Conservation (phyloP, 192 early-diverging fungal species). For the Coemansia sp. region DNA sequence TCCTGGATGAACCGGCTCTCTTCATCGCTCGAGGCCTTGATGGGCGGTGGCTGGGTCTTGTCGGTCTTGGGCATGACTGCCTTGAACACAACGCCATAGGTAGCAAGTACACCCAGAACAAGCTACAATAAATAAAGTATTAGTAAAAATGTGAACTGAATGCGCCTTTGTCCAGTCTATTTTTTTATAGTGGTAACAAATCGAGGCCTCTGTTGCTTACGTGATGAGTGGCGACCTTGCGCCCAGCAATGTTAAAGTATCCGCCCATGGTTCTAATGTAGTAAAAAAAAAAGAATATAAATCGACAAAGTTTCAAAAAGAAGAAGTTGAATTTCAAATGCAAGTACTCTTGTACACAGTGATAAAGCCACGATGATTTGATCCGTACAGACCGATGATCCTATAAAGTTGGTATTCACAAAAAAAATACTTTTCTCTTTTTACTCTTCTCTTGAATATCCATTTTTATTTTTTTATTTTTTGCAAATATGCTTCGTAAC, state of each 20-base stretch:
- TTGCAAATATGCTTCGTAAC: conserved; percentile 62
- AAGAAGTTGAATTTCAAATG: neutral
- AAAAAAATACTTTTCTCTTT: too few species aligned
- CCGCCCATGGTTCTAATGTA: conserved; percentile 31
- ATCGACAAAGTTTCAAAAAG: conserved; percentile 3
- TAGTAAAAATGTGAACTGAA: neutral
- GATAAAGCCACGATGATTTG: neutral
- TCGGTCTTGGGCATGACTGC: conserved; percentile 46
- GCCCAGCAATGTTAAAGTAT: conserved; percentile 56
- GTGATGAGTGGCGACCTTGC: conserved; percentile 53
- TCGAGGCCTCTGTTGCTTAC: conserved; percentile 27
- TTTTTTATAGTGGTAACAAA: too few species aligned
- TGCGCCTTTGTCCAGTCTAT: neutral
- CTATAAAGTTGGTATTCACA: neutral
- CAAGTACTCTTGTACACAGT: neutral
- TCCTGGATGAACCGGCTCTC: conserved; percentile 56
- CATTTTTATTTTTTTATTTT: neutral
- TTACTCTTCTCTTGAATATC: neutral
- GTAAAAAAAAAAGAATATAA: neutral
- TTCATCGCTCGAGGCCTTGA: conserved; percentile 49
- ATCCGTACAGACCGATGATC: neutral
- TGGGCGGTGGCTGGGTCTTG: conserved; percentile 53
- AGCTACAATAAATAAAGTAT: conserved; percentile 29
- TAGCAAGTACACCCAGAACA: conserved; percentile 51
- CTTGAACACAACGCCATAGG: conserved; percentile 43